Evolutionary conservation across 257 asterid species (phyloP).

Genomic region (Primulina huaijiensis): DNA sequence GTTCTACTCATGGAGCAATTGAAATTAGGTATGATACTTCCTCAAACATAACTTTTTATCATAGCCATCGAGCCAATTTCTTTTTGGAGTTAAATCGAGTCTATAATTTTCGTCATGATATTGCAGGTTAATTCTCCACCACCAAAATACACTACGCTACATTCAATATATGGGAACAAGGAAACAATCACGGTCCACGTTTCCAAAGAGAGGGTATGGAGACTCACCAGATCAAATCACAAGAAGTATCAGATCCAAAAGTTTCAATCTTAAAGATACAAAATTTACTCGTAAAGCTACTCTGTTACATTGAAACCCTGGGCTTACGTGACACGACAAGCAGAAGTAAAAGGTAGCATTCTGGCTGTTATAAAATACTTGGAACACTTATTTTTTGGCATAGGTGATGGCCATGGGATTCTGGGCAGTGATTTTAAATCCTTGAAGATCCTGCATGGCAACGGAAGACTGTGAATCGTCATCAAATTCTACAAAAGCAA

Average conservation of each 20-base stretch:
- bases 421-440: slow-evolving; percentile 84
- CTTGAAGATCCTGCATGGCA: slow-evolving; percentile 98
- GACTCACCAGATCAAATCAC: neutral
- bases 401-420: slow-evolving; percentile 88
- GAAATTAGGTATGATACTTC: no score
- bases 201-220: neutral
- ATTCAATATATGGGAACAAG: neutral
- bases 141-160: neutral
- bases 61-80: no score
- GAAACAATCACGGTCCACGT: neutral
- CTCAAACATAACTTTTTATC: no score
- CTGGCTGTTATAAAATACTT: neutral
- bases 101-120: neutral
- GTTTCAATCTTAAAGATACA: neutral
- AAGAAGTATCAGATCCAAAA: neutral
- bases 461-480: slow-evolving; percentile 80
- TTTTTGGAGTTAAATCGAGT: no score
- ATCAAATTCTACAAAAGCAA: slow-evolving; percentile 91
- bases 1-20: no score
- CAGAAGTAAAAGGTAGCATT: neutral
- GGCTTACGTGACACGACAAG: neutral
- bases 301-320: neutral
- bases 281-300: neutral
- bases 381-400: slow-evolving; percentile 61
- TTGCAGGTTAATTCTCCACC: neutral